Evolutionary conservation across 1,284 basidiomycete species (phyloP), one percentile per base, ranked within the genome.

Genomic region (Rhodofomes roseus): DNA sequence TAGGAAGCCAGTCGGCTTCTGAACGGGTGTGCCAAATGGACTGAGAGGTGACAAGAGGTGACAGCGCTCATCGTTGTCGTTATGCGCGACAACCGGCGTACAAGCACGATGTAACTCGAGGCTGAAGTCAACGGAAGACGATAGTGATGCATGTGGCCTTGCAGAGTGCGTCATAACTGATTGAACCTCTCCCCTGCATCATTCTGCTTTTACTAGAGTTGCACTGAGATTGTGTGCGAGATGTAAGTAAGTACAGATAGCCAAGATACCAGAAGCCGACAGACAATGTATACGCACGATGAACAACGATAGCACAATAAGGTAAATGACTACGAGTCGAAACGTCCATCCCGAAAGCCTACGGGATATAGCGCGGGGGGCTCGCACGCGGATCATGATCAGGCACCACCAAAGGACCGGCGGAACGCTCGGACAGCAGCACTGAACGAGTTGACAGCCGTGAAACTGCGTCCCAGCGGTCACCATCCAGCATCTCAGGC

Each of bases 361-460:
- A 61, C 20, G 57, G 56, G 31, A 58, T 57, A n/a, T 61, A 57
- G 60, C 25, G 63, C 55, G 61, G 63, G 56, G 41, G 66, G 52
- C n/a, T 55, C 29, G 20, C 43, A 36, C 37, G 48, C 59, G 46
- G 16, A 48, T 48, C 46, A 48, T 23, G 16, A 48, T 48, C 46
- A 48, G 46, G 46, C 25, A 48, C 40, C 40, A 41, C 46, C 3
- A 48, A 22, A 27, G 46, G n/a, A 40, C 25, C 27, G 29, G 36
- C 31, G 36, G 20, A 29, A n/a, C 41, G 27, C 41, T 40, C 25
- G 25, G 22, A 56, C 8, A 43, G 23, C 22, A 22, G n/a, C 55
- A 25, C 55, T 4, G 55, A n/a, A 11, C 43, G 43, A 44, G 4
- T 20, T 20, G 43, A 31, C 40, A 31, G 29, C 18, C 25, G 31